Percentiles rank a stretch among this genome's conserved stretches.
phyloP scores from a whole-genome alignment of 2,329 filamentous ascomycete genomes.

The Colletotrichum trifolii region DNA sequence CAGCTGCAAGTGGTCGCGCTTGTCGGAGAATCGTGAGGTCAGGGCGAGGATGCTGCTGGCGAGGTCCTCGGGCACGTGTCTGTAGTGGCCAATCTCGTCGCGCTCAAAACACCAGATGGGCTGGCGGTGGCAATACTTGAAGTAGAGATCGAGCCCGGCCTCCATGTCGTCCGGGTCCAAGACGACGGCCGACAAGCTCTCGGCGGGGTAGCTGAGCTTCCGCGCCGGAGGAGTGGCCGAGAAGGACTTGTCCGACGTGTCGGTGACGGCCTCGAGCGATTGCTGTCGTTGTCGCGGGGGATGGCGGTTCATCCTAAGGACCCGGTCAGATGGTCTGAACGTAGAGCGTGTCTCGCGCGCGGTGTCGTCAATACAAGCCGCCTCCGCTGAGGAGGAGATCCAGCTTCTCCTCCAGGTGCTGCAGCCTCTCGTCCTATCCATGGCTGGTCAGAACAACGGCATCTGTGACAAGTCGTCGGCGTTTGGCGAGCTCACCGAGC shows the following conservation, averaged over 20 bases:
- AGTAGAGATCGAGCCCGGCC: constrained; percentile 51
- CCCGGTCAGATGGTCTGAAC: constrained; percentile 43
- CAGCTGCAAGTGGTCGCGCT: constrained; percentile 45
- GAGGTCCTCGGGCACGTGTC: constrained; percentile 52
- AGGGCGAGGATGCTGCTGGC: constrained; percentile 54
- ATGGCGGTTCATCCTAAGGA: constrained; percentile 44
- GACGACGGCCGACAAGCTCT: constrained; percentile 37
- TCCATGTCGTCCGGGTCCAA: constrained; percentile 49
- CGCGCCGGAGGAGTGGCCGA: constrained; percentile 45
- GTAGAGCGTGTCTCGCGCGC: constrained; percentile 13
- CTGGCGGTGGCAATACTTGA: constrained; percentile 56
- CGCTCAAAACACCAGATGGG: constrained; percentile 58
- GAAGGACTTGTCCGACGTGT: constrained; percentile 48
- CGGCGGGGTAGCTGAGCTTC: constrained; percentile 38
- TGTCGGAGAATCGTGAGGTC: constrained; percentile 52
- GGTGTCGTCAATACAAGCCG: constrained; percentile 43
- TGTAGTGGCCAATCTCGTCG: constrained; percentile 51
- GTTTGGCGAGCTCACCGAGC: constrained; percentile 51
- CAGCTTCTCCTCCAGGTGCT: constrained; percentile 62
- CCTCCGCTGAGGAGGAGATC: constrained; percentile 59
- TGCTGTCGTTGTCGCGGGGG: constrained; percentile 38
- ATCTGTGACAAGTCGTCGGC: not conserved
- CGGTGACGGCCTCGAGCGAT: constrained; percentile 45
- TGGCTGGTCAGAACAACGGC: constrained; percentile 8
- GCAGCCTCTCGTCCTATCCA: constrained; percentile 61